Evolutionary conservation across 2,329 filamentous ascomycete species (phyloP).

Genomic region (Lecanicillium sp.): DNA sequence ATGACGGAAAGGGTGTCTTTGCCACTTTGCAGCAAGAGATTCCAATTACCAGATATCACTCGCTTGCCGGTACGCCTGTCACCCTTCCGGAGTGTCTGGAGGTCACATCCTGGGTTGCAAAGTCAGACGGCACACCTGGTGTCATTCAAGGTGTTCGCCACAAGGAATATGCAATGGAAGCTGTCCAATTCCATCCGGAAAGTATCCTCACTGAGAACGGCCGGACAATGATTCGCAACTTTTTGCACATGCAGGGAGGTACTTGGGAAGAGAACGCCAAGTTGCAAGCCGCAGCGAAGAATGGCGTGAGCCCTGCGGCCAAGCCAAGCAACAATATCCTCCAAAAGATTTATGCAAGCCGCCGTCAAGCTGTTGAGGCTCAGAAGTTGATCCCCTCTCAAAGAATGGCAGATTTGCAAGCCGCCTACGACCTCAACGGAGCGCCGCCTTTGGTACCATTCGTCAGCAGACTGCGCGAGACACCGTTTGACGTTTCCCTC

Average conservation of each 20-base stretch:
- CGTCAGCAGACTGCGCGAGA: conserved; percentile 67
- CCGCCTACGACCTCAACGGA: conserved; percentile 74
- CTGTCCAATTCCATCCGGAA: conserved; percentile 96
- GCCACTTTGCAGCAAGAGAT: conserved; percentile 69
- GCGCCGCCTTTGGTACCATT: conserved; percentile 80
- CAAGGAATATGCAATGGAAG: conserved; percentile 84
- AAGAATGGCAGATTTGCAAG: conserved; percentile 73
- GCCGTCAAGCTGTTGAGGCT: conserved; percentile 63
- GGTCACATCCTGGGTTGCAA: conserved; percentile 80
- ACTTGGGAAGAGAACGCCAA: conserved; percentile 79
- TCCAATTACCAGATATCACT: conserved; percentile 92
- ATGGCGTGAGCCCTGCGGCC: conserved; percentile 16
- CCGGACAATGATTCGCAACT: conserved; percentile 85
- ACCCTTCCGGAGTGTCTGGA: conserved; percentile 82
- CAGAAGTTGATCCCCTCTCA: conserved; percentile 85
- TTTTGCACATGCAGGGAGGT: conserved; percentile 77
- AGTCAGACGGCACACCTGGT: conserved; percentile 66
- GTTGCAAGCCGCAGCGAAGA: conserved; percentile 31
- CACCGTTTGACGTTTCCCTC: conserved; percentile 79
- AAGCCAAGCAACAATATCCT: conserved; percentile 68
- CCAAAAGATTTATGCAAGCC: conserved; percentile 80
- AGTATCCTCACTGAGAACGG: conserved; percentile 91
- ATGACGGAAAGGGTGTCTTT: conserved; percentile 91
- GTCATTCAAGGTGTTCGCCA: conserved; percentile 97
- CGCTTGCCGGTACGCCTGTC: conserved; percentile 81